phyloP scores from a whole-genome alignment of 2,329 filamentous ascomycete genomes.

The Chalaropsis ovoidea region DNA sequence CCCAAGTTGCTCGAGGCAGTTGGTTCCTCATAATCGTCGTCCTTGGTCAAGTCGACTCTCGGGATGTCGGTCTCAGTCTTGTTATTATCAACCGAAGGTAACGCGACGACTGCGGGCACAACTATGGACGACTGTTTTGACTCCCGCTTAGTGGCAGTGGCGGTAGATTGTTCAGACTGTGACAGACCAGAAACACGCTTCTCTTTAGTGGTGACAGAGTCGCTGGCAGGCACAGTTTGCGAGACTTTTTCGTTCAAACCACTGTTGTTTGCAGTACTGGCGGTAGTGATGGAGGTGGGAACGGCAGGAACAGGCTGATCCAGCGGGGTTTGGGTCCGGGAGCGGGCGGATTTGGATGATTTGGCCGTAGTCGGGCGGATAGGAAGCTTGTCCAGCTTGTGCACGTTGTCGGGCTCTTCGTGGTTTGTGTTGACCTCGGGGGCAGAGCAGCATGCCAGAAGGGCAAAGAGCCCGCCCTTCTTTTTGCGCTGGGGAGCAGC shows the following conservation, averaged over 20 bases:
- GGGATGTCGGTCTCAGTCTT: constrained; percentile 34
- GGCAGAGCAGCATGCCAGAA: constrained; percentile 58
- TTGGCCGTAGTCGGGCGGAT: constrained; percentile 46
- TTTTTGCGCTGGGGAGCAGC: constrained; percentile 45
- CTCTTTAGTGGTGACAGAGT: constrained; percentile 34
- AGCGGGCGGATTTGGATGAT: constrained; percentile 30
- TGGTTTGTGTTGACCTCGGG: constrained; percentile 50
- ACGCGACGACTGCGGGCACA: constrained; percentile 31
- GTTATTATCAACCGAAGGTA: constrained; percentile 32
- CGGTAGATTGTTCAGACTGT: constrained; percentile 39
- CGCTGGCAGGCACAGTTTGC: constrained; percentile 31
- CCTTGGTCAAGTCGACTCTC: constrained; percentile 58
- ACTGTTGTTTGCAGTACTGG: constrained; percentile 33
- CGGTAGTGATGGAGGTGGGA: neutral
- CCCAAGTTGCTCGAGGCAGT: constrained; percentile 36
- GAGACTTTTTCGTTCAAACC: constrained; percentile 41
- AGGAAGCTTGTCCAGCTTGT: constrained; percentile 49
- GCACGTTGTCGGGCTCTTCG: constrained; percentile 44
- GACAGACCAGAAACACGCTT: constrained; percentile 40
- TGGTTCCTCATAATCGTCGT: constrained; percentile 49
- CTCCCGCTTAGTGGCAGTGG: constrained; percentile 36
- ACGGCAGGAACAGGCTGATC: constrained; percentile 38
- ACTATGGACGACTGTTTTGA: constrained; percentile 38
- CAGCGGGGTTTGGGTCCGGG: constrained; percentile 42
- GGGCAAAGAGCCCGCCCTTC: constrained; percentile 45